A percentile compares a stretch with the other conserved stretches of the same genome.
Conservation (phyloP, 257 asterid genomes). For the Cordia subcordata region DNA sequence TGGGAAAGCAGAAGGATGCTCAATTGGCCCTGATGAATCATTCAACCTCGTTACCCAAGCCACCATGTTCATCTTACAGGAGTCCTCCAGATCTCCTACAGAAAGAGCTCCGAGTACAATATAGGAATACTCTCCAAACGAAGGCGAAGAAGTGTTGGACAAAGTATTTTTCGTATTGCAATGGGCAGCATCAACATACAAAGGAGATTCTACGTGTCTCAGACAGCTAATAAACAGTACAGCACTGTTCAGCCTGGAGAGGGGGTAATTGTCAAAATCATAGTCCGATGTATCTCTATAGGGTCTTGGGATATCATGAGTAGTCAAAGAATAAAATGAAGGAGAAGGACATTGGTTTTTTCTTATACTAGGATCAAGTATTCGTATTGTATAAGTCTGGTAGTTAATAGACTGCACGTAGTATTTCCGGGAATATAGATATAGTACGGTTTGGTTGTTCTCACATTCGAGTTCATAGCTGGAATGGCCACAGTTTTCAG, state of each 20-base stretch:
- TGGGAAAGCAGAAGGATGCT: too few species aligned
- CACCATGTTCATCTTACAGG: neutral
- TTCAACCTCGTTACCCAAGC: neutral
- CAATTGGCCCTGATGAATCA: conserved; percentile 9
- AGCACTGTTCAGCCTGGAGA: conserved; percentile 28
- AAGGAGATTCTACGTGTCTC: neutral
- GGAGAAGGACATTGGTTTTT: conserved; percentile 21
- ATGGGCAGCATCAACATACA: neutral
- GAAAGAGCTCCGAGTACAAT: neutral
- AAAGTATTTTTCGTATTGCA: neutral
- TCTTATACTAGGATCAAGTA: conserved; percentile 43
- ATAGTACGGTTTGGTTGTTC: conserved; percentile 27
- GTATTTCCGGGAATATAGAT: conserved; percentile 22
- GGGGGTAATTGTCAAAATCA: too few species aligned
- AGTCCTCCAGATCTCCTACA: neutral
- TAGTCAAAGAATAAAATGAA: conserved; percentile 16
- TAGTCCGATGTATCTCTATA: neutral
- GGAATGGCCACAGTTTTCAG: conserved; percentile 34
- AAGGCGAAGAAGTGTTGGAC: neutral
- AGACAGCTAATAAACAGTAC: conserved; percentile 28
- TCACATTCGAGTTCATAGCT: conserved; percentile 43
- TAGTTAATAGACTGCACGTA: conserved; percentile 37
- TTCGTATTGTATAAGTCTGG: conserved; percentile 32
- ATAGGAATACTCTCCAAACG: neutral
- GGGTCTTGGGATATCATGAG: conserved; percentile 8